Evolutionary conservation across 1,284 basidiomycete genomes (phyloP).

Genomic region (Leccinum subrobustum): DNA sequence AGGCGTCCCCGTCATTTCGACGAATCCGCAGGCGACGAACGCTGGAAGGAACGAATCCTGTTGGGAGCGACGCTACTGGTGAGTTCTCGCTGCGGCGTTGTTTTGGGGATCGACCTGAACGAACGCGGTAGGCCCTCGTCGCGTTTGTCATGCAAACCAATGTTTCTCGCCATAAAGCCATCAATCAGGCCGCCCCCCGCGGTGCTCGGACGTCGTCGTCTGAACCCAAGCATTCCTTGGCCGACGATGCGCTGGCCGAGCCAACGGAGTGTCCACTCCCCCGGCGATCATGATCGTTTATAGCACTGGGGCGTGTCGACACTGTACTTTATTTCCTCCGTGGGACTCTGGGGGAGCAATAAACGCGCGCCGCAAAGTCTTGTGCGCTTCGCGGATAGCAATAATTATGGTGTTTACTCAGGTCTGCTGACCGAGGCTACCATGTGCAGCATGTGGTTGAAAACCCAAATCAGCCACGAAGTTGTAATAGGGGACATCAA

Average conservation of each 20-base stretch:
- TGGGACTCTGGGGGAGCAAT: neutral
- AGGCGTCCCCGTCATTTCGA: conserved; percentile 31
- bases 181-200: conserved; percentile 6
- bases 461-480: neutral
- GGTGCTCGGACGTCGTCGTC: conserved; percentile 8
- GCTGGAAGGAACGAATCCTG: conserved; percentile 57
- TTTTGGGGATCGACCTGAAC: neutral
- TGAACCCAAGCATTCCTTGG: conserved; percentile 6
- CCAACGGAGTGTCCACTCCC: conserved; percentile 2
- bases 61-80: conserved; percentile 49
- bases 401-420: neutral
- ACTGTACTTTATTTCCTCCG: neutral
- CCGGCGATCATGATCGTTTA: conserved; percentile 1
- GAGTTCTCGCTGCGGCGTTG: conserved; percentile 24
- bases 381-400: neutral
- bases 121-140: conserved; percentile 10
- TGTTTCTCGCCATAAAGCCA: conserved; percentile 20
- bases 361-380: neutral
- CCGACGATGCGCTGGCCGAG: conserved; percentile 24
- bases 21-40: conserved; percentile 40
- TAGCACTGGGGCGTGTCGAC: neutral
- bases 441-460: neutral
- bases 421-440: neutral
- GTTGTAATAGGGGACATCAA: neutral
- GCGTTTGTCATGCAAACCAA: conserved; percentile 30